Conservation (phyloP, 2,329 filamentous ascomycete genomes). For the Ceratocystiopsis brevicomis region DNA sequence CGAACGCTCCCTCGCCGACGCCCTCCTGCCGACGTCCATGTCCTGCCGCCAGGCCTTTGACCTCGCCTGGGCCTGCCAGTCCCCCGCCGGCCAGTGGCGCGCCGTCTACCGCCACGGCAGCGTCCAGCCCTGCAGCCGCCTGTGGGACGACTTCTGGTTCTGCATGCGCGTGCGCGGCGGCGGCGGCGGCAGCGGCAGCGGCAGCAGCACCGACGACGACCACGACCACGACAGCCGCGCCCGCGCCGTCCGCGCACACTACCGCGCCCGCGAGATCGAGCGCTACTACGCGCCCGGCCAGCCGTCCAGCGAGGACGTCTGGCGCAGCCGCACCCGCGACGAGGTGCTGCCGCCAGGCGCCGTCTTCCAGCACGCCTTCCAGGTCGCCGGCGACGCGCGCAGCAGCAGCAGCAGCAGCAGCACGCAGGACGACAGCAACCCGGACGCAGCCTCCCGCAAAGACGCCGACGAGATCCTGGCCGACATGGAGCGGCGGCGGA, state of each 20-base stretch:
- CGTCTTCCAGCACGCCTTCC: conserved; percentile 20
- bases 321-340: conserved; percentile 45
- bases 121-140: conserved; percentile 58
- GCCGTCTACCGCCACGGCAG: conserved; percentile 75
- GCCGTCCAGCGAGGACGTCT: conserved; percentile 76
- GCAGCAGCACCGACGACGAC: conserved; percentile 50
- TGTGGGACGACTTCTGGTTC: conserved; percentile 93
- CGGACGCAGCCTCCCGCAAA: conserved; percentile 19
- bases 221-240: conserved; percentile 37
- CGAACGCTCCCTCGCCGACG: conserved; percentile 32
- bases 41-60: conserved; percentile 85
- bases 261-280: conserved; percentile 43
- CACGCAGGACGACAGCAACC: conserved; percentile 5
- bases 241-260: conserved; percentile 44
- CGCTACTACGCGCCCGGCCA: conserved; percentile 47
- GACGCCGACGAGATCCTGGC: conserved; percentile 25
- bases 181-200: conserved; percentile 35
- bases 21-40: conserved; percentile 63
- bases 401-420: neutral
- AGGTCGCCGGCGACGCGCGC: conserved; percentile 17
- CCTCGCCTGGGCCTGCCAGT: conserved; percentile 83
- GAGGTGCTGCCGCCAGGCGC: conserved; percentile 33
- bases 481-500: conserved; percentile 19
- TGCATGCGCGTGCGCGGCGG: conserved; percentile 72
- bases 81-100: conserved; percentile 77